phyloP scores from a whole-genome alignment of 2,329 filamentous ascomycete genomes.

The Reticulascus tulasneorum region DNA sequence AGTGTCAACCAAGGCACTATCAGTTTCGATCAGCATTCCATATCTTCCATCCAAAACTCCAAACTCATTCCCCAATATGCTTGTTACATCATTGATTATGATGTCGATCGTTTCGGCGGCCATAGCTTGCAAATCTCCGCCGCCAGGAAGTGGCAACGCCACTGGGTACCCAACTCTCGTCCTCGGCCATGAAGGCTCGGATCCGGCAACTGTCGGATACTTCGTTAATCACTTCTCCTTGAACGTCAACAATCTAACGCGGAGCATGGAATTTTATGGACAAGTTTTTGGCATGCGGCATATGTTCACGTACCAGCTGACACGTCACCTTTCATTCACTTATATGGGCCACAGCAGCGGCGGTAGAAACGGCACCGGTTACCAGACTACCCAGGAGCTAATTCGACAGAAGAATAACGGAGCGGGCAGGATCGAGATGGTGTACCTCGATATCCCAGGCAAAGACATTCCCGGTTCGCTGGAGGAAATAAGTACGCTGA shows the following conservation, averaged over 20 bases:
- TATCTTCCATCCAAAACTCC: no score
- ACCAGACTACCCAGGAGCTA: slow-evolving; percentile 28
- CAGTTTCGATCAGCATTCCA: no score
- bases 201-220: slow-evolving; percentile 29
- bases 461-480: slow-evolving; percentile 16
- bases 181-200: no score
- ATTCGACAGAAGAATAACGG: slow-evolving; percentile 28
- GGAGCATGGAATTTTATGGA: slow-evolving; percentile 28
- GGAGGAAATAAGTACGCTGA: slow-evolving; percentile 24
- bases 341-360: slow-evolving; percentile 32
- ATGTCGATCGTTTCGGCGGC: no score
- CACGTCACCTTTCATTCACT: slow-evolving; percentile 23
- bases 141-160: no score
- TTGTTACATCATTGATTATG: no score
- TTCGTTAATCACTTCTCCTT: slow-evolving; percentile 31
- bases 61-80: no score
- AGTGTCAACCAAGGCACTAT: no score
- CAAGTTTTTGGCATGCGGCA: slow-evolving; percentile 29
- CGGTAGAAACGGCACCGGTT: slow-evolving; percentile 32
- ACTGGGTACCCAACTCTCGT: no score
- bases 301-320: slow-evolving; percentile 26
- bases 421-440: slow-evolving; percentile 27
- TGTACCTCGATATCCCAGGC: slow-evolving; percentile 18
- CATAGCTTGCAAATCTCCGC: no score
- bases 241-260: slow-evolving; percentile 24